Percentiles rank a stretch among this genome's conserved stretches.
phyloP scores from a whole-genome alignment of 2,329 filamentous ascomycete species.

The Penicillium sp. region DNA sequence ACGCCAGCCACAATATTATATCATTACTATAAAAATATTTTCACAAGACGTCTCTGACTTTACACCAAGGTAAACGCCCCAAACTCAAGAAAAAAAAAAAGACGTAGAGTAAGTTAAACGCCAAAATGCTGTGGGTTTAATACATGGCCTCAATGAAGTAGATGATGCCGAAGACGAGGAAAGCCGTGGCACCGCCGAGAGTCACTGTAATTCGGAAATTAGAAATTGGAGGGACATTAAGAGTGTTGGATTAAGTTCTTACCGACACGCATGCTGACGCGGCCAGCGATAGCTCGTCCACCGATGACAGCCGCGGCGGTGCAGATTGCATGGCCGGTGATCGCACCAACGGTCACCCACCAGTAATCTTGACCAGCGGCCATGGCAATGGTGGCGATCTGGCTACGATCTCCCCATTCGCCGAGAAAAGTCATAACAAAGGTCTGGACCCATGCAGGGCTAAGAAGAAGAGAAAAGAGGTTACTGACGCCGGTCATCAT shows the following conservation, averaged over 20 bases:
- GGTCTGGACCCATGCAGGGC: conserved; percentile 97
- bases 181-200: conserved; percentile 85
- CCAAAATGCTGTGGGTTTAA: conserved; percentile 33
- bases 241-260: conserved; percentile 53
- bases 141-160: conserved; percentile 82
- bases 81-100: conserved; percentile 11
- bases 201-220: conserved; percentile 66
- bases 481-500: conserved; percentile 74
- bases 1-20: conserved; percentile 16
- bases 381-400: conserved; percentile 99
- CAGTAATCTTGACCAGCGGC: conserved; percentile 97
- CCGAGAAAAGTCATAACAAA: conserved; percentile 99
- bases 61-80: conserved; percentile 15
- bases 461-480: conserved; percentile 82
- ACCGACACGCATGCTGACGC: conserved; percentile 95
- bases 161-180: conserved; percentile 87
- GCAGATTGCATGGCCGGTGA: conserved; percentile 84
- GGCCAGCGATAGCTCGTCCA: conserved; percentile 87
- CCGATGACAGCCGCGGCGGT: conserved; percentile 90
- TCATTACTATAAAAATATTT: conserved; percentile 18
- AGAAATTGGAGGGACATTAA: conserved; percentile 25
- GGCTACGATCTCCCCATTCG: conserved; percentile 96
- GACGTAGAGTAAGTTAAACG: conserved; percentile 12
- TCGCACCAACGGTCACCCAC: conserved; percentile 93
- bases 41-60: conserved; percentile 20